Evolutionary conservation across 352 stramenopile genomes (phyloP).

Genomic region (Pythium phragmiticola): DNA sequence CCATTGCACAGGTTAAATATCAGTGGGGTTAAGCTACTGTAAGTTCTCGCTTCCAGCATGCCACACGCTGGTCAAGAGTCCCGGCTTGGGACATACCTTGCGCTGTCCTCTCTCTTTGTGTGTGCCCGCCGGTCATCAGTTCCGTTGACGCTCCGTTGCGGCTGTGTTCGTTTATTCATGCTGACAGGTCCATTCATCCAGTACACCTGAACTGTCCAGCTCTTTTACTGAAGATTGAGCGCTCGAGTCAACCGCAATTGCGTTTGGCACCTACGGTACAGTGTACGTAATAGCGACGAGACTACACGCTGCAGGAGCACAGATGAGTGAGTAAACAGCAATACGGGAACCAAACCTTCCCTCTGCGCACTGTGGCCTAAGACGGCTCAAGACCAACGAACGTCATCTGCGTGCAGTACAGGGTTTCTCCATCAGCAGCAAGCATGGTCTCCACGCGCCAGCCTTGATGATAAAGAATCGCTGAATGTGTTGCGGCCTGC

Average conservation of each 20-base stretch:
- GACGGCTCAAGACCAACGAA: too few species aligned
- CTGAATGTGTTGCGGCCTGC: too few species aligned
- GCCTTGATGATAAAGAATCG: too few species aligned
- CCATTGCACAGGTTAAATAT: too few species aligned
- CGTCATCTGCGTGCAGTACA: too few species aligned
- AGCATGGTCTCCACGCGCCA: too few species aligned
- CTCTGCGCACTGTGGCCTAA: too few species aligned
- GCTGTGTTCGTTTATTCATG: background rate
- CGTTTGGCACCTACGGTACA: background rate
- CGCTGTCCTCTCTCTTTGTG: background rate
- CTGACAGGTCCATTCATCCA: background rate
- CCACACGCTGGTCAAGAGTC: background rate
- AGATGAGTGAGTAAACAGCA: background rate
- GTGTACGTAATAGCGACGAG: background rate
- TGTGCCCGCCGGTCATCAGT: background rate
- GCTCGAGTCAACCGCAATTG: background rate
- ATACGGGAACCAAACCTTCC: too few species aligned
- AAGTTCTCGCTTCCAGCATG: background rate
- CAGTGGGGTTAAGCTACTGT: too few species aligned
- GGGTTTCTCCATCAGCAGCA: too few species aligned
- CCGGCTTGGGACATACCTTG: background rate
- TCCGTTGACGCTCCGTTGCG: conserved; percentile 1
- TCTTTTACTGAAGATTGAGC: background rate
- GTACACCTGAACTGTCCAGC: background rate
- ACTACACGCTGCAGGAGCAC: background rate